Evolutionary conservation across 2,329 filamentous ascomycete species (phyloP).

Genomic region (Alternaria gaisen): DNA sequence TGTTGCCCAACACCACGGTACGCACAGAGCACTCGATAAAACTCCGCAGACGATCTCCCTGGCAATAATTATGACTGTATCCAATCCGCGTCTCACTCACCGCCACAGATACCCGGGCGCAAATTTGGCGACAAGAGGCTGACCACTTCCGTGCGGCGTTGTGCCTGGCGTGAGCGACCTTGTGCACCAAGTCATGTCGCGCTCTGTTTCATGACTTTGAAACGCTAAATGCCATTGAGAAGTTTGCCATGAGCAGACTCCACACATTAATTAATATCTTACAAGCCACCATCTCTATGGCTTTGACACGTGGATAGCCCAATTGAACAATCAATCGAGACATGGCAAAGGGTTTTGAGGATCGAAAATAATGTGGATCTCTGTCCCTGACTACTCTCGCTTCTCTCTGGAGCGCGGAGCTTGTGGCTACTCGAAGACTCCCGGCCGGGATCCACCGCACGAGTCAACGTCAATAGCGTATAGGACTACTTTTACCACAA

Average conservation of each 20-base stretch:
- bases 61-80: constrained; percentile 29
- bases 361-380: constrained; percentile 4
- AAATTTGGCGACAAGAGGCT: constrained; percentile 15
- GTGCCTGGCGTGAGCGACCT: constrained; percentile 4
- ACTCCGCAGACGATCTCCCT: constrained; percentile 34
- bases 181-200: constrained; percentile 15
- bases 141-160: constrained; percentile 7
- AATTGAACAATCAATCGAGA: not conserved
- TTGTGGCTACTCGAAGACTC: constrained; percentile 14
- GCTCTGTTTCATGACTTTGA: constrained; percentile 19
- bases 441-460: constrained; percentile 19
- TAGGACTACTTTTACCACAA: constrained; percentile 2
- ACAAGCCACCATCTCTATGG: constrained; percentile 10
- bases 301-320: not conserved
- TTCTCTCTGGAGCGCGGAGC: constrained; percentile 17
- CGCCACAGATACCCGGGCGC: constrained; percentile 26
- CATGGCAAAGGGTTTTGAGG: not conserved
- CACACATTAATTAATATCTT: constrained; percentile 21
- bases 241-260: not conserved
- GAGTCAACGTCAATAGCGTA: constrained; percentile 17
- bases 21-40: constrained; percentile 33
- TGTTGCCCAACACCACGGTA: constrained; percentile 20
- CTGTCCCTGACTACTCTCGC: constrained; percentile 17
- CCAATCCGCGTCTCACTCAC: constrained; percentile 30
- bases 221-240: constrained; percentile 8